phyloP scores from a whole-genome alignment of 345 rosid species.

The Eucalyptus pumila region DNA sequence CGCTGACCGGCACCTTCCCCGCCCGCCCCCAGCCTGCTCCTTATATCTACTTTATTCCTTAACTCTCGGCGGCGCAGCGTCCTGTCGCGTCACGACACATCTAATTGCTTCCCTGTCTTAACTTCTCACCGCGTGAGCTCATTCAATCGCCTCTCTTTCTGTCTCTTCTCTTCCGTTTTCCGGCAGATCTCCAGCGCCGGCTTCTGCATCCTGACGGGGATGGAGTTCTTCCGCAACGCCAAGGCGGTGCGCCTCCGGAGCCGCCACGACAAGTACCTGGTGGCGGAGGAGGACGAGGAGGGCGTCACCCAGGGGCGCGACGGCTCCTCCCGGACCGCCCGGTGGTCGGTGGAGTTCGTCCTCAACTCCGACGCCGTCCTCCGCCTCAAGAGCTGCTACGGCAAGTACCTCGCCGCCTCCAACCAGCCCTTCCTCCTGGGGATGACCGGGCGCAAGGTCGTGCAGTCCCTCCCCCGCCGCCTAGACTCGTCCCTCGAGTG shows the following conservation, averaged over 20 bases:
- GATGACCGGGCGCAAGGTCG: conserved; percentile 63
- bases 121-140: neutral
- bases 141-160: neutral
- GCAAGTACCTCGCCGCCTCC: conserved; percentile 76
- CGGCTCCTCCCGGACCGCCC: conserved; percentile 48
- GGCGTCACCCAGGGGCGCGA: conserved; percentile 46
- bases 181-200: neutral
- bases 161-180: neutral
- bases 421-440: conserved; percentile 69
- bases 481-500: conserved; percentile 56
- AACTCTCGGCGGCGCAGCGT: neutral
- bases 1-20: neutral
- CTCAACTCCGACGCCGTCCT: conserved; percentile 29
- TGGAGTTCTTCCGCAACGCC: conserved; percentile 78
- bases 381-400: conserved; percentile 60
- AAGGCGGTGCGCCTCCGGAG: conserved; percentile 61
- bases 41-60: neutral
- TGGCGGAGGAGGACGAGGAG: conserved; percentile 70
- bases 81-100: neutral
- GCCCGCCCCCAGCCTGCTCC: neutral
- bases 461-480: conserved; percentile 34
- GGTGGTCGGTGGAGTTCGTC: conserved; percentile 63
- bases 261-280: conserved; percentile 69
- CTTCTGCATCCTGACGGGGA: neutral
- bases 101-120: neutral